A percentile compares a stretch with the other conserved stretches of the same genome.
Evolutionary conservation across 495 filamentous ascomycete genomes (phyloP).

Genomic region (Hypoxylon crocopeplum): DNA sequence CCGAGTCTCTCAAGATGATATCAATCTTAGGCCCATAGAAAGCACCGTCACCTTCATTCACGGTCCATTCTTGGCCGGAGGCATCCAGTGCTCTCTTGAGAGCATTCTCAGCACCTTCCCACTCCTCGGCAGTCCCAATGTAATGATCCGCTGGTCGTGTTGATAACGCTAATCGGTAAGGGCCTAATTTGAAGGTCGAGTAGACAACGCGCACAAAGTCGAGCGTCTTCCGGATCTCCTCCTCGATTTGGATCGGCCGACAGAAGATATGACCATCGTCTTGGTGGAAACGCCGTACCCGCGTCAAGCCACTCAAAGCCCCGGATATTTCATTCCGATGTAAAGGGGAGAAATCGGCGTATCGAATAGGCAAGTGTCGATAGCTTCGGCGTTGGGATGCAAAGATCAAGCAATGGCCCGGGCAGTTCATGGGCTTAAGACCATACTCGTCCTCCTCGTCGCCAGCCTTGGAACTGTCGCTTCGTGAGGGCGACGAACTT

Average conservation of each 20-base stretch:
- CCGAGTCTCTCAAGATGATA: constrained; percentile 79
- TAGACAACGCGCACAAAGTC: constrained; percentile 84
- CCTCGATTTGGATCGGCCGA: constrained; percentile 78
- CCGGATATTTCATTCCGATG: constrained; percentile 92
- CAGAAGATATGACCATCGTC: constrained; percentile 98
- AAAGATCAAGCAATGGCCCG: constrained; percentile 92
- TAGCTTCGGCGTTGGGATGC: constrained; percentile 73
- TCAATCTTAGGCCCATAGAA: constrained; percentile 98
- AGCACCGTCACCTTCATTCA: constrained; percentile 85
- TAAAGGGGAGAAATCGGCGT: constrained; percentile 90
- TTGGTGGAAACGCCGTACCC: constrained; percentile 92
- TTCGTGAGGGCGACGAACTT: constrained; percentile 54
- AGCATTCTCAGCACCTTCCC: constrained; percentile 80
- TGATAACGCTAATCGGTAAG: constrained; percentile 79
- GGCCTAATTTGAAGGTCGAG: constrained; percentile 72
- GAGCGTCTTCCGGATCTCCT: constrained; percentile 80
- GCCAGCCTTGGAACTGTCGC: constrained; percentile 36
- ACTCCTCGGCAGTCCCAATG: constrained; percentile 81
- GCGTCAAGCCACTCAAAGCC: constrained; percentile 82
- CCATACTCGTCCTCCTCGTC: constrained; percentile 82
- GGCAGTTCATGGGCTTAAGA: constrained; percentile 97
- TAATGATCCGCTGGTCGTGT: constrained; percentile 78
- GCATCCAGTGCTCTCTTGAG: constrained; percentile 72
- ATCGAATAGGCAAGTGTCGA: constrained; percentile 84
- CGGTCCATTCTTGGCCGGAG: constrained; percentile 69